A percentile compares a stretch with the other conserved stretches of the same genome.
phyloP scores from a whole-genome alignment of 352 stramenopile species.

The Pythium rishiriense region DNA sequence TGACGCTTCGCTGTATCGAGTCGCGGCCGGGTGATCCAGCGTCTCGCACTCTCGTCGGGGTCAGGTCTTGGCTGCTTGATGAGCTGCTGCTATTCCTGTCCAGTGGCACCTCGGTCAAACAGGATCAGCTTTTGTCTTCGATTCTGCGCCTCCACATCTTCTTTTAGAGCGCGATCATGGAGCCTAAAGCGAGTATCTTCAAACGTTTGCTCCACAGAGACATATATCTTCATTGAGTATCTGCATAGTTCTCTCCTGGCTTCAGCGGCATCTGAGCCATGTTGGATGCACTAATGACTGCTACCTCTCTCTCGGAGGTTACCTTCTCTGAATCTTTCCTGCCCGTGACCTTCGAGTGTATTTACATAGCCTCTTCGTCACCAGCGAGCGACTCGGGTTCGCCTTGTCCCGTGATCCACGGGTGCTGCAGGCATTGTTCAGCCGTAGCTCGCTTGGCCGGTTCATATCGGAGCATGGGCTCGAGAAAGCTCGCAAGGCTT shows the following conservation, averaged over 20 bases:
- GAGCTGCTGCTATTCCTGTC: constrained; percentile 15
- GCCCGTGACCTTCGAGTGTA: not conserved
- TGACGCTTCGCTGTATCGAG: not conserved
- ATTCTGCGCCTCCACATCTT: not conserved
- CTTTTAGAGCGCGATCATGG: not conserved
- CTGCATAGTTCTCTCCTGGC: not conserved
- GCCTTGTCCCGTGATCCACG: constrained; percentile 82
- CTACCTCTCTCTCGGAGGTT: not conserved
- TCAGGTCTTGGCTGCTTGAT: not conserved
- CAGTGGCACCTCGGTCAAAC: not conserved
- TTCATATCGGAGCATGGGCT: constrained; percentile 92
- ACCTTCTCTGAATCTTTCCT: not conserved
- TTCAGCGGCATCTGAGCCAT: not conserved
- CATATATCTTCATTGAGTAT: not conserved
- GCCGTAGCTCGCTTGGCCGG: constrained; percentile 90
- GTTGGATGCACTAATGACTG: not conserved
- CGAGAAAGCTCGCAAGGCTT: constrained; percentile 93
- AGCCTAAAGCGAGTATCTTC: no score
- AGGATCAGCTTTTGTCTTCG: not conserved
- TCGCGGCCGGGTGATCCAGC: not conserved
- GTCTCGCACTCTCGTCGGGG: not conserved
- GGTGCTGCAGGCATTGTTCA: constrained; percentile 91
- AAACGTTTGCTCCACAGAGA: not conserved
- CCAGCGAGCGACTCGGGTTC: constrained; percentile 20
- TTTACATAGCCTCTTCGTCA: constrained; percentile 19